These are phyloP conservation scores for Pleurotus platypus DNA, from an alignment of 768 basidiomycete genomes.

Conservation along the genomic window DNA sequence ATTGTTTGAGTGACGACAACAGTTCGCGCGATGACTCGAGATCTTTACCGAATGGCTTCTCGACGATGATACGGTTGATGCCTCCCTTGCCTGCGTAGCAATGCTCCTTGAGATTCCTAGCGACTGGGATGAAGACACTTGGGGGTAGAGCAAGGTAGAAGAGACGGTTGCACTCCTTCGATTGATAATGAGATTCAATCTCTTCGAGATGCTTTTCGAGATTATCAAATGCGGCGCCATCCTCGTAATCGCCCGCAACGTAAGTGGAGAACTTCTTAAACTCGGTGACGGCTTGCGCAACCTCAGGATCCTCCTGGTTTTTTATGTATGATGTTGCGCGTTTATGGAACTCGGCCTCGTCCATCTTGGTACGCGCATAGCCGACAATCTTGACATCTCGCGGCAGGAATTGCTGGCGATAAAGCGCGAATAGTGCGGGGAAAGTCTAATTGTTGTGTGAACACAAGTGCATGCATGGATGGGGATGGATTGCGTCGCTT, in stretches of 20 bases:
- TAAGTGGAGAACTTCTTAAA: conserved; percentile 85
- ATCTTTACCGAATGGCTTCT: conserved; percentile 99
- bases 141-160: conserved; percentile 98
- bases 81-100: conserved; percentile 70
- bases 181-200: conserved; percentile 69
- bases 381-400: conserved; percentile 86
- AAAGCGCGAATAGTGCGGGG: conserved; percentile 92
- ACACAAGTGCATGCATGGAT: no score
- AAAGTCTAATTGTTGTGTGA: conserved; percentile 62
- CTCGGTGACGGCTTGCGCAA: conserved; percentile 63
- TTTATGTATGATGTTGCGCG: conserved; percentile 87
- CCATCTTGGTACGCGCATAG: conserved; percentile 97
- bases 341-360: conserved; percentile 76
- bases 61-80: conserved; percentile 90
- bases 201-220: conserved; percentile 74
- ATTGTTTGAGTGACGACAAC: conserved; percentile 71
- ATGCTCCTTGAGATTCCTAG: conserved; percentile 75
- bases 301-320: conserved; percentile 54
- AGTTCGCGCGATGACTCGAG: conserved; percentile 79
- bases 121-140: conserved; percentile 91
- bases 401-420: conserved; percentile 76
- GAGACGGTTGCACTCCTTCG: conserved; percentile 71
- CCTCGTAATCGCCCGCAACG: conserved; percentile 86
- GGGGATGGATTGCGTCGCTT: no score
- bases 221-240: conserved; percentile 70